Conservation (phyloP, 2,329 filamentous ascomycete species). For the Diplocarpon rosae region DNA sequence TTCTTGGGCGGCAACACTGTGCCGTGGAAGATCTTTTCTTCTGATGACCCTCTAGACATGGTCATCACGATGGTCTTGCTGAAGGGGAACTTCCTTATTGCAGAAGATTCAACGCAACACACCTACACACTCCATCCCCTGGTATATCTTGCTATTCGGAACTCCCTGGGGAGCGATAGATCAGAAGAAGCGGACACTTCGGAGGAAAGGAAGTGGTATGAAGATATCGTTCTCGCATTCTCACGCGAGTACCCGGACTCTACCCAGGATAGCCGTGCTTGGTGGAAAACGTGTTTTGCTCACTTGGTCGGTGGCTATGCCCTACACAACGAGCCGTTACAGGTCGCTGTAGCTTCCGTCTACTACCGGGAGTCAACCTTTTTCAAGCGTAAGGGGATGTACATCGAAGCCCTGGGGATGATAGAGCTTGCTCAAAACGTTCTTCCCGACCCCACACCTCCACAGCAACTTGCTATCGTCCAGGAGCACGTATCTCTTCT, state of each 20-base stretch:
- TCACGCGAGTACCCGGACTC: slow-evolving; percentile 17
- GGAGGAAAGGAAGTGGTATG: slow-evolving; percentile 18
- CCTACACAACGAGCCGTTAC: slow-evolving; percentile 12
- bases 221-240: slow-evolving; percentile 16
- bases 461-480: slow-evolving; percentile 13
- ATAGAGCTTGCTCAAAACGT: slow-evolving; percentile 13
- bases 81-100: slow-evolving; percentile 16
- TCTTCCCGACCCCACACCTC: slow-evolving; percentile 15
- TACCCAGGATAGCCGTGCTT: slow-evolving; percentile 12
- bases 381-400: slow-evolving; percentile 16
- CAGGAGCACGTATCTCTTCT: slow-evolving; percentile 17
- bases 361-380: slow-evolving; percentile 18
- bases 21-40: slow-evolving; percentile 15
- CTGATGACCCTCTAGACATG: slow-evolving; percentile 17
- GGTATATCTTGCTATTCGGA: slow-evolving; percentile 16
- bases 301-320: slow-evolving; percentile 15
- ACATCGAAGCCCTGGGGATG: slow-evolving; percentile 17
- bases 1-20: slow-evolving; percentile 17
- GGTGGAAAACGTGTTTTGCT: slow-evolving; percentile 20
- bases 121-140: slow-evolving; percentile 19
- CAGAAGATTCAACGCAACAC: slow-evolving; percentile 8
- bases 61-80: slow-evolving; percentile 18
- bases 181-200: slow-evolving; percentile 8
- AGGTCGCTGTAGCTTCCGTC: slow-evolving; percentile 14
- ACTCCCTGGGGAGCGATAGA: slow-evolving; percentile 8